These are phyloP conservation scores for Malassezia arunalokei DNA, from an alignment of 1,284 basidiomycete species.

Conservation along the genomic window DNA sequence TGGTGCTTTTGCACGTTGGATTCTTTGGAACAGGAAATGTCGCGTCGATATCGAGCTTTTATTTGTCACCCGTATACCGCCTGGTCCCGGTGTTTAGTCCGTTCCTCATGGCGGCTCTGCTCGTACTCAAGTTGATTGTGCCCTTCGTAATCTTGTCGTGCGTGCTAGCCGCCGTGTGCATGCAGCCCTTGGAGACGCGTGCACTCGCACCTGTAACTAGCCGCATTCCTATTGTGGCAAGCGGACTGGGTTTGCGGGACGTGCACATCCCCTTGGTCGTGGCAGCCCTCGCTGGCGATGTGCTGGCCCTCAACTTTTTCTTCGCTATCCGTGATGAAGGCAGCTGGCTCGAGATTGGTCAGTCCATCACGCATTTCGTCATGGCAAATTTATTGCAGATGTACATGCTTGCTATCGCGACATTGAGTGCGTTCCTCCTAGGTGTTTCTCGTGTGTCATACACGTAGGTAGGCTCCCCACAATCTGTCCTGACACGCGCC, in stretches of 20 bases:
- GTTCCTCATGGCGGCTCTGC: slow-evolving; percentile 59
- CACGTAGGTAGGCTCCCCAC: too few species aligned
- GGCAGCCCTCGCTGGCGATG: slow-evolving; percentile 32
- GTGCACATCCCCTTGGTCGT: slow-evolving; percentile 24
- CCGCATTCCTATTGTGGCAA: background rate
- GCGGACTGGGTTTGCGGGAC: slow-evolving; percentile 27
- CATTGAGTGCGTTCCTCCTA: slow-evolving; percentile 18
- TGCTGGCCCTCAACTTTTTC: slow-evolving; percentile 63
- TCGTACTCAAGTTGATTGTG: slow-evolving; percentile 54
- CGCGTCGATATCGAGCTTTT: slow-evolving; percentile 78
- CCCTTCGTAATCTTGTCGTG: slow-evolving; percentile 59
- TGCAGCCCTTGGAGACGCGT: slow-evolving; percentile 1
- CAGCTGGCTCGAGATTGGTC: slow-evolving; percentile 81
- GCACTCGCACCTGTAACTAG: slow-evolving; percentile 4
- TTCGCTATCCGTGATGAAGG: slow-evolving; percentile 69
- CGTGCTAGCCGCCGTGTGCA: slow-evolving; percentile 47
- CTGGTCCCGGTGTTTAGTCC: slow-evolving; percentile 75
- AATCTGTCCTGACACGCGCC: too few species aligned
- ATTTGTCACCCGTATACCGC: slow-evolving; percentile 76
- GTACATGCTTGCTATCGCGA: slow-evolving; percentile 51
- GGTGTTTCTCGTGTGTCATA: background rate
- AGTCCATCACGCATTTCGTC: slow-evolving; percentile 75
- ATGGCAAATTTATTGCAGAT: slow-evolving; percentile 66
- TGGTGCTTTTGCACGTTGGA: slow-evolving; percentile 74
- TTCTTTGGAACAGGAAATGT: slow-evolving; percentile 73